These are phyloP conservation scores for Mycena kentingensis DNA, from an alignment of 768 basidiomycete genomes.

Conservation along the genomic window DNA sequence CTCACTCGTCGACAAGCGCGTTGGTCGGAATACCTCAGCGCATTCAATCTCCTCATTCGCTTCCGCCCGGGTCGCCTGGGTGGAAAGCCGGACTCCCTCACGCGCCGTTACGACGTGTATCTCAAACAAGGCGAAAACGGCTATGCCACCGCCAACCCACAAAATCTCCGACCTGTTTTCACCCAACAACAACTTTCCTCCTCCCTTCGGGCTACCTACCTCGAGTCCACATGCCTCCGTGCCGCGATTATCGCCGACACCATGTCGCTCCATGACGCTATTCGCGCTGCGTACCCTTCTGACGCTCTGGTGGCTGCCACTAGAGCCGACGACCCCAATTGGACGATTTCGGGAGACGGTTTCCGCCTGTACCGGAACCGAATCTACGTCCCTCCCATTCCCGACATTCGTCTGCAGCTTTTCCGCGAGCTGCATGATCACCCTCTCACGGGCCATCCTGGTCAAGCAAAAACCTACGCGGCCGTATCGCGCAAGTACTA, in stretches of 20 bases:
- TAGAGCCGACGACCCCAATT: too few species aligned
- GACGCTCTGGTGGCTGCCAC: too few species aligned
- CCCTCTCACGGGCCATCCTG: constrained; percentile 46
- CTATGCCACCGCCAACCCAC: constrained; percentile 25
- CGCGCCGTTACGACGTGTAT: constrained; percentile 31
- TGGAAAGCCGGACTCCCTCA: constrained; percentile 32
- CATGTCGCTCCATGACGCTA: constrained; percentile 19
- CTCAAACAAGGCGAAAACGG: constrained; percentile 30
- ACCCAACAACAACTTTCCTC: constrained; percentile 16
- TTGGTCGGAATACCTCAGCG: constrained; percentile 33
- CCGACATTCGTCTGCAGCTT: constrained; percentile 28
- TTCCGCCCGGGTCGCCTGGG: constrained; percentile 21
- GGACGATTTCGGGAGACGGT: too few species aligned
- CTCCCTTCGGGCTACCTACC: constrained; percentile 15
- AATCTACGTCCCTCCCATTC: constrained; percentile 37
- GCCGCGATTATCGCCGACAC: constrained; percentile 20
- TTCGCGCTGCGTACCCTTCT: too few species aligned
- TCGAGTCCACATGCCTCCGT: constrained; percentile 8
- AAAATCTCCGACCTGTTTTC: constrained; percentile 27
- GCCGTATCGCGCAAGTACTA: constrained; percentile 39
- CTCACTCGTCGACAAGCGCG: constrained; percentile 39
- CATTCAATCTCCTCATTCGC: constrained; percentile 21
- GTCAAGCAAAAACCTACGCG: constrained; percentile 34
- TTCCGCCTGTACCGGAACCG: too few species aligned
- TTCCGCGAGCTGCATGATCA: constrained; percentile 39